Conservation (phyloP, 257 asterid genomes). For the Scutellaria baicalensis region DNA sequence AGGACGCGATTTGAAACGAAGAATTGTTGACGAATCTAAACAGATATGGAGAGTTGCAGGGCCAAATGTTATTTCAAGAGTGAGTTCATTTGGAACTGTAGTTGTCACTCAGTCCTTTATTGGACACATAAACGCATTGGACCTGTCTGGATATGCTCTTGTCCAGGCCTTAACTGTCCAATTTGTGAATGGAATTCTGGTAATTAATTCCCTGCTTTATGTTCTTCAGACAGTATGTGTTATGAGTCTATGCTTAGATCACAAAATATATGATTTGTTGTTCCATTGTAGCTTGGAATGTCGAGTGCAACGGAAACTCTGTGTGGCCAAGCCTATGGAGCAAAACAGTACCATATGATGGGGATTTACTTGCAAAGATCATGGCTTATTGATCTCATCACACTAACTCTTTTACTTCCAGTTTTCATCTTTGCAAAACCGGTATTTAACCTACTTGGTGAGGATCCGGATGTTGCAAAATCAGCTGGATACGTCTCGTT, state of each 20-base stretch:
- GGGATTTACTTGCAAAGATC: slow-evolving; percentile 58
- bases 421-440: slow-evolving; percentile 36
- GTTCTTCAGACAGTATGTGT: too few relatives aligned
- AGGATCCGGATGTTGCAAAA: background rate
- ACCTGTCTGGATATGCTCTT: slow-evolving; percentile 16
- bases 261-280: background rate
- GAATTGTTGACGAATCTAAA: slow-evolving; percentile 6
- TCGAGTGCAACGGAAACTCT: slow-evolving; percentile 61
- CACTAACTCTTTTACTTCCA: slow-evolving; percentile 31
- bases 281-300: slow-evolving; percentile 44
- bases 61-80: slow-evolving; percentile 11
- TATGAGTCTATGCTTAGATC: background rate
- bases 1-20: slow-evolving; percentile 4
- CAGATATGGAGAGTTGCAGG: slow-evolving; percentile 21
- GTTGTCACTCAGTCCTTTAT: slow-evolving; percentile 17
- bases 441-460: slow-evolving; percentile 20
- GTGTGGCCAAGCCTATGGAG: slow-evolving; percentile 62
- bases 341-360: slow-evolving; percentile 24
- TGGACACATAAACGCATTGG: slow-evolving; percentile 13
- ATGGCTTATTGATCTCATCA: slow-evolving; percentile 26
- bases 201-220: background rate
- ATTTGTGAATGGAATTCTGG: slow-evolving; percentile 16
- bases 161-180: slow-evolving; percentile 12
- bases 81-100: slow-evolving; percentile 13
- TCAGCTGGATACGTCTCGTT: slow-evolving; percentile 20